A percentile compares a stretch with the other conserved stretches of the same genome.
Evolutionary conservation across 106 monocot genomes (phyloP).

Genomic region (Posidonia australis): DNA sequence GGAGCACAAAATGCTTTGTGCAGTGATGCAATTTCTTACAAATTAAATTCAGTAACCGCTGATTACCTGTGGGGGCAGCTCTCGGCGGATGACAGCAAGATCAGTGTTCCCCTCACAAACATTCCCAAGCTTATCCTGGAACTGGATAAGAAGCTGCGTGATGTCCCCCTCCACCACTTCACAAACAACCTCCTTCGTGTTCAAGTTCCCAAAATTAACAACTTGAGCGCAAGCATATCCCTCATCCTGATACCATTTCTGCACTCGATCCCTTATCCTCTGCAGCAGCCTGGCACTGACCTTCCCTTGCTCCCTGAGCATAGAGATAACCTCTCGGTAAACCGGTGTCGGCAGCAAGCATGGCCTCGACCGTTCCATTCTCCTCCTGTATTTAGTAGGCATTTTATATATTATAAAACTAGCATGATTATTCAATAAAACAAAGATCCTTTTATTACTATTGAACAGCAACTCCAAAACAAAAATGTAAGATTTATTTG

Average conservation of each 20-base stretch:
- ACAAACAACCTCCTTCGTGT: conserved; percentile 88
- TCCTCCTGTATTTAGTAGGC: conserved; percentile 22
- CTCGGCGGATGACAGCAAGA: conserved; percentile 58
- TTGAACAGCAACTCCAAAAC: too few relatives aligned
- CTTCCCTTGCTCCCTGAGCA: conserved; percentile 71
- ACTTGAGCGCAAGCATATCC: conserved; percentile 96
- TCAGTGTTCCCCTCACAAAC: conserved; percentile 82
- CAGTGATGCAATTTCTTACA: neutral
- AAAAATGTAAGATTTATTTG: too few relatives aligned
- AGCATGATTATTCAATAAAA: too few relatives aligned
- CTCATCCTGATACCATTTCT: conserved; percentile 97
- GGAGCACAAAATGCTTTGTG: neutral
- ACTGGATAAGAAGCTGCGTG: conserved; percentile 73
- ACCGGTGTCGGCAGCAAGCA: conserved; percentile 69
- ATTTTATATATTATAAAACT: too few relatives aligned
- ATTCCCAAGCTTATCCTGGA: conserved; percentile 96
- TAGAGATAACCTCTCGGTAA: conserved; percentile 53
- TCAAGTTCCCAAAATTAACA: conserved; percentile 94
- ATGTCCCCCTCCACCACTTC: conserved; percentile 98
- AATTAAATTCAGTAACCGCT: neutral
- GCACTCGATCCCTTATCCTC: conserved; percentile 81
- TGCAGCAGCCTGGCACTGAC: conserved; percentile 92
- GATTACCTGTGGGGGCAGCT: conserved; percentile 76
- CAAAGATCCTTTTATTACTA: too few relatives aligned
- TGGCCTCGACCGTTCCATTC: conserved; percentile 58